Evolutionary conservation across 2,329 filamentous ascomycete genomes (phyloP).

Genomic region (Cytospora leucostoma): DNA sequence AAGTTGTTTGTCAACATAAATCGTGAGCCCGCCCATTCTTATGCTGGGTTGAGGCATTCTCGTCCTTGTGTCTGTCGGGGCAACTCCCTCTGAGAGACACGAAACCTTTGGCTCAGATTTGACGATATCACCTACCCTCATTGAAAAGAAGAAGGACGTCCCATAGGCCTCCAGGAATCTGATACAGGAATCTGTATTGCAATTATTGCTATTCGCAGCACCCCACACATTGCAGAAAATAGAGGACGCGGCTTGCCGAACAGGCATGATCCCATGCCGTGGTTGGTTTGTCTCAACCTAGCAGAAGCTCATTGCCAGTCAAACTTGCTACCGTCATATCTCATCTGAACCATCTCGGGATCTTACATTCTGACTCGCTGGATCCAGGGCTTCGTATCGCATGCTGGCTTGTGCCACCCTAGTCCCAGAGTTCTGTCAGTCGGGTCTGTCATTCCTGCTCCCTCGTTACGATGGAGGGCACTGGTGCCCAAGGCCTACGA

Average conservation of each 20-base stretch:
- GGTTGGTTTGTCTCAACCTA: conserved; percentile 17
- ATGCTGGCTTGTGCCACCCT: not conserved
- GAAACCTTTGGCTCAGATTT: no score
- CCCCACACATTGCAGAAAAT: not conserved
- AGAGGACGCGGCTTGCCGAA: conserved; percentile 15
- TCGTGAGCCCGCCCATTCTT: no score
- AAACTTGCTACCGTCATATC: conserved; percentile 11
- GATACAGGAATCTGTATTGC: not conserved
- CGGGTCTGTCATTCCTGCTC: not conserved
- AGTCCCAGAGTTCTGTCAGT: conserved; percentile 2
- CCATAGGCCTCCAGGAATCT: no score
- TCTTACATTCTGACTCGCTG: not conserved
- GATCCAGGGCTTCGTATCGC: not conserved
- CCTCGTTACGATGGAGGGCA: conserved; percentile 33
- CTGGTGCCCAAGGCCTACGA: conserved; percentile 30
- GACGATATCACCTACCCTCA: no score
- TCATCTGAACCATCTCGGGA: conserved; percentile 13
- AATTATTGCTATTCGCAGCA: not conserved
- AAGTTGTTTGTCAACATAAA: no score
- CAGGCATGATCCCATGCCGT: conserved; percentile 17
- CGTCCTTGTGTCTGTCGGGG: no score
- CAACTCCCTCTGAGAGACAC: no score
- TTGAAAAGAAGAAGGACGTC: no score
- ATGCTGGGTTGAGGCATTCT: no score
- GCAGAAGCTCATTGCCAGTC: not conserved